Evolutionary conservation across 2,329 filamentous ascomycete genomes (phyloP), one percentile per base, ranked within the genome.

Genomic region (Aspergillus proliferans): DNA sequence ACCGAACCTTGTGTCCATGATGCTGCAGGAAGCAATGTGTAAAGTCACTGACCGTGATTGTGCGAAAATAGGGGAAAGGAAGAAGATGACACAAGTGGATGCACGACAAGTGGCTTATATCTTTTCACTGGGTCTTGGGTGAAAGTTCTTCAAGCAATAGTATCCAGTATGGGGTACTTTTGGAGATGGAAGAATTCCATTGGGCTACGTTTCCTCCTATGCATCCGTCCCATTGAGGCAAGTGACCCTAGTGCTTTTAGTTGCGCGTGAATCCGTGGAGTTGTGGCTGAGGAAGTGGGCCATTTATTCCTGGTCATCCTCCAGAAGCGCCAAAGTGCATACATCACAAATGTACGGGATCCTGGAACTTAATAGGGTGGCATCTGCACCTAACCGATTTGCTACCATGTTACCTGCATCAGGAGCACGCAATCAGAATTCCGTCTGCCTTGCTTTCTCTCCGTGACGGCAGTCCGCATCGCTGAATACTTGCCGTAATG

Each of bases 331-430:
- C 10, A 39, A 36, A 49, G 14, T 34, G 45, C 51, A 42, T 52
- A 51, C 47, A 51, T 49, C 40, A 47, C 47, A 36, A 47, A 49
- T 47, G 52, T 48, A 51, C 53, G 52, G 47, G 46, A 56, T 50
- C 52, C 50, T 56, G 50, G 55, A 48, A 52, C 44, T 52, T 53
- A 53, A 48, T 51, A 58, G 49, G 26, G 53, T 47, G 51, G 50
- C 53, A 49, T 51, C 53, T 58, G 53, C 55, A 56, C 52, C 50
- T 57, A 54, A 46, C 57, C 56, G 53, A 49, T 52, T 18, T 58
- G 49, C 46, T 56, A 54, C 53, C 48, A 48, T 51, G 48, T 49
- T 50, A 56, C 56, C 52, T 47, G 52, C 36, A 47, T 49, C 48
- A 51, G 41, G 45, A 50, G 47, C 22, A 49, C 46, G 39, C 46